These are phyloP conservation scores for Canariomyces notabilis DNA, from an alignment of 2,329 filamentous ascomycete genomes.

Conservation along the genomic window DNA sequence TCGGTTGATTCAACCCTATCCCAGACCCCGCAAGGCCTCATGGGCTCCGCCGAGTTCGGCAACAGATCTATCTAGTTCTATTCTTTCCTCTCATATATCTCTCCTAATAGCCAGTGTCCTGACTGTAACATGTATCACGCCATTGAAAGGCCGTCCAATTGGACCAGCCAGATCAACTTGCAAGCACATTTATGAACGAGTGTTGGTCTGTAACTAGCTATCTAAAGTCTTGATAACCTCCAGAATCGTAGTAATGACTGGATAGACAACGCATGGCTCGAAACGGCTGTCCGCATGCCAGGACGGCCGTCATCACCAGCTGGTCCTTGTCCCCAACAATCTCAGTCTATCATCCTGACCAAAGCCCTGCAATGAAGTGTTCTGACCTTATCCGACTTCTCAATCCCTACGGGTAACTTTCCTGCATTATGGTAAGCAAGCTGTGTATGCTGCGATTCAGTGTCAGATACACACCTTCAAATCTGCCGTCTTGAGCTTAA, in stretches of 20 bases:
- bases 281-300: slow-evolving; percentile 13
- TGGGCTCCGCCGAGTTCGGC: slow-evolving; percentile 16
- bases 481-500: slow-evolving; percentile 39
- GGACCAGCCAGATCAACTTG: no score
- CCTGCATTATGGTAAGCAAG: slow-evolving; percentile 16
- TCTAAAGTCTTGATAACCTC: slow-evolving; percentile 9
- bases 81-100: no score
- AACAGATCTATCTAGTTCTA: no score
- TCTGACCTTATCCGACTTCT: slow-evolving; percentile 22
- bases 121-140: no score
- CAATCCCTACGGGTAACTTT: slow-evolving; percentile 23
- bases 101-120: no score
- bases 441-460: neutral
- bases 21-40: slow-evolving; percentile 8
- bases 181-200: slow-evolving; percentile 15
- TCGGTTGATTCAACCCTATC: neutral
- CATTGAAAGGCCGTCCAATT: no score
- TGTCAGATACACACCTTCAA: slow-evolving; percentile 15
- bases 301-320: slow-evolving; percentile 9
- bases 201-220: slow-evolving; percentile 18
- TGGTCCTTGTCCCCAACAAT: slow-evolving; percentile 16
- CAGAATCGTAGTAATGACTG: slow-evolving; percentile 22
- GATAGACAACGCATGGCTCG: slow-evolving; percentile 20
- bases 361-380: slow-evolving; percentile 25
- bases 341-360: slow-evolving; percentile 14